Base-by-base conservation (phyloP, 2,329 filamentous ascomycete species). In the Hypoxylon sp. region DNA sequence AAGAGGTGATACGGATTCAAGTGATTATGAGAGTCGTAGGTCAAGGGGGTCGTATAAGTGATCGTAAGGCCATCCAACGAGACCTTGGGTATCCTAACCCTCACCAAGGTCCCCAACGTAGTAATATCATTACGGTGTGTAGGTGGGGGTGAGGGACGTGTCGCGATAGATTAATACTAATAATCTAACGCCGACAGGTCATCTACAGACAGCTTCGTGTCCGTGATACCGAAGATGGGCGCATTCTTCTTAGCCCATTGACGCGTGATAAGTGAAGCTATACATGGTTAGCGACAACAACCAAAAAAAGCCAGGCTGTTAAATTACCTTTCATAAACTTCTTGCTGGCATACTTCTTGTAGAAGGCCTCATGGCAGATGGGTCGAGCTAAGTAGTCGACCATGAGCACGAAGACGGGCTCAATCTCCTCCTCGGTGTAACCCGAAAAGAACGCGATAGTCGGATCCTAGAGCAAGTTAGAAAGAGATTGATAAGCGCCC, bases 311-410 rank as follows among this genome's bases (percentile, higher is more conserved):
- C 56, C 67, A 11, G 6, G n/a, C 26, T 13, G 29, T 22, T 63
- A 75, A 87, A 83, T 51, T 90, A 97, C 95, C 94, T 85, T 99
- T 99, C 76, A 98, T 84, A 83, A 98, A 99, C 83, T 97, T 98
- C 87, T 98, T 99, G 88, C 94, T 97, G 63, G 96, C 96, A 80
- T 99, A 99, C 83, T 99, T 99, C 88, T 97, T 97, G 87, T 98
- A 98, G 86, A 99, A 98, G 39, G 96, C 97, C 80, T 98, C 95
- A 78, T 99, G 96, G 47, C 91, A 88, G 59, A 98, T 92, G 26
- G 95, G 96, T 11, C 93, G 90, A 65, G 92, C 92, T 42, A 99
- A 91, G 80, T 99, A 99, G 81, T 99, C 94, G 68, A 99, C 90
- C 94, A 99, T 98, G 68, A 98, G 87, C 75, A 92, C 88, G 78